phyloP scores from a whole-genome alignment of 768 basidiomycete genomes.

The Glaciozyma martinii region DNA sequence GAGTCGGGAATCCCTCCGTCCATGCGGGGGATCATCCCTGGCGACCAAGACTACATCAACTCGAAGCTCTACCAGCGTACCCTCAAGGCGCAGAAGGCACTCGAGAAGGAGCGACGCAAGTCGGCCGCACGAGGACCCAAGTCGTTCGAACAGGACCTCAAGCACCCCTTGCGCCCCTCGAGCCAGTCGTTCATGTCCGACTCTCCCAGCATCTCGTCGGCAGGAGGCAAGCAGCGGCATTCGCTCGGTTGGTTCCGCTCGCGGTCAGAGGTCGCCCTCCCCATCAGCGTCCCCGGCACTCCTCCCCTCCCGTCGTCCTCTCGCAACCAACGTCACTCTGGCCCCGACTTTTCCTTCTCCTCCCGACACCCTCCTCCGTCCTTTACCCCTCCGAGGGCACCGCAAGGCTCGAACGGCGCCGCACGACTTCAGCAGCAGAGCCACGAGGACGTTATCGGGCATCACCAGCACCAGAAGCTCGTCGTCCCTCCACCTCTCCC shows the following conservation, averaged over 20 bases:
- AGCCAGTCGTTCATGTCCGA: conserved; percentile 13
- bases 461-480: background rate
- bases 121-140: conserved; percentile 21
- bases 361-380: background rate
- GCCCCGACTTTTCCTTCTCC: background rate
- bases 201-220: conserved; percentile 3
- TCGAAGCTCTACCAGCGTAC: conserved; percentile 28
- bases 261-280: conserved; percentile 12
- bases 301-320: background rate
- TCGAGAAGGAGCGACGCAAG: conserved; percentile 29
- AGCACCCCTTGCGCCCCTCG: background rate
- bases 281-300: conserved; percentile 1
- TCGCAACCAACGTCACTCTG: background rate
- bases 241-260: conserved; percentile 29
- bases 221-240: background rate
- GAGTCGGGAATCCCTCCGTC: background rate
- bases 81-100: conserved; percentile 27
- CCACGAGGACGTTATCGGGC: too few species aligned
- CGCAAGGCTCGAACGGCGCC: too few species aligned
- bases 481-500: background rate
- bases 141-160: conserved; percentile 19
- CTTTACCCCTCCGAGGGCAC: too few species aligned
- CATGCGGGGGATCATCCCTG: conserved; percentile 4
- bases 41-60: conserved; percentile 27
- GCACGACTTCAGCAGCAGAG: too few species aligned